Base-by-base conservation (phyloP, 768 basidiomycete species). In the Porphyrellus cyaneotinctus region DNA sequence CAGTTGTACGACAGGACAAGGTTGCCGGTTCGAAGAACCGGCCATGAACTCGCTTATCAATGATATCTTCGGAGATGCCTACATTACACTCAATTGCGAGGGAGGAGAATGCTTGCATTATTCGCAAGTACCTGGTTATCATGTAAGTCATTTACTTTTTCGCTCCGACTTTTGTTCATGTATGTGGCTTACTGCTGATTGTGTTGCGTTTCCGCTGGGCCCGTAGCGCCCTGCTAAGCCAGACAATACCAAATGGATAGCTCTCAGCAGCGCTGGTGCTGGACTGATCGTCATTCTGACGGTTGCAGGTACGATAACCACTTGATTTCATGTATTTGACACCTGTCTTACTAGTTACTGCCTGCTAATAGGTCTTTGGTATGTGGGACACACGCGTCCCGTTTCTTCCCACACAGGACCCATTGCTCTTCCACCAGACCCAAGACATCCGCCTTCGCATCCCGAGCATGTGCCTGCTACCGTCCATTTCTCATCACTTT, bases 41-140 rank as follows among this genome's bases (percentile, higher is more conserved):
- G 93, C 89, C 0, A 98, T 99, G 97, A 97, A 99, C 63, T 78
- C 85, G 30, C 80, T 99, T 47, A 98, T 99, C 70, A 83, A 87
- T 64, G 85, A 87, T 56, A 85, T 99, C 60, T 98, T 99, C 58
- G 97, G 91, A 2, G 97, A 99, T 66, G 77, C 75, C 2, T 89
- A 84, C 64, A 99, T 99, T 64, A 88, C 91, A 3, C 77, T 98
- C 47, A 68, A 83, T 32, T 98, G 97, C 59, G 73, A 87, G 1
- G 85, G 90, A 6, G 95, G 97, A 20, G 97, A 98, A 72, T 98
- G 97, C 65, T 64, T 99, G 64, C 91, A 95, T 63, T 91, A 84
- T 61, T 91, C 89, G 0, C 89, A 93, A 68, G 94, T 97, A 7
- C 97, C 95, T 3, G 94, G 94, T n/a, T 97, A 93, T 61, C 74